Base-by-base conservation (phyloP, 2,329 filamentous ascomycete species). In the Fusarium xylarioides region DNA sequence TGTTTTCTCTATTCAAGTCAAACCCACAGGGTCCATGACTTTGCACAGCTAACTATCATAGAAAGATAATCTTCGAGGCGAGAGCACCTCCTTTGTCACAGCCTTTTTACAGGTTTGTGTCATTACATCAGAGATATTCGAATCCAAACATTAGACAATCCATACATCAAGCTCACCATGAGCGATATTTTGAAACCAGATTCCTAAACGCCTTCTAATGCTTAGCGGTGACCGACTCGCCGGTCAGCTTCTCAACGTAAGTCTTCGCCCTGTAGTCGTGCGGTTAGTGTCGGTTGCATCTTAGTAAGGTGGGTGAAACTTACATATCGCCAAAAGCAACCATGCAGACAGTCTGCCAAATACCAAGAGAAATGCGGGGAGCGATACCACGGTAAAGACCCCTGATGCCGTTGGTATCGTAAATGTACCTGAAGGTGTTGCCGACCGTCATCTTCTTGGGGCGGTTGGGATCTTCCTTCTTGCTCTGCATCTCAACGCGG, bases 321-420 rank as follows among this genome's bases (percentile, higher is more conserved):
- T 86, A 97, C 95, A 97, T 95, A 86, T 98, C 96, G 85, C 96
- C 96, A 84, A 98, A 89, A 80, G 95, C 96, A 85, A 99, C 96
- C 96, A 99, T 99, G 89, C 96, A 99, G 81, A 99, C 93, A 71
- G 96, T 99, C 89, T 99, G 96, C 96, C 96, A 99, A 86, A 99
- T 90, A 81, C 96, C 92, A 74, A 99, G 91, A 78, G 95, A 95
- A 82, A 99, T 95, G 83, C 96, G 92, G 79, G 96, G 96, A 77
- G 94, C 89, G 74, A 99, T 95, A 81, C 96, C 96, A 81, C 96
- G 94, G 89, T 99, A 99, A 75, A 99, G 88, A 80, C 96, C 96
- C 87, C 91, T 93, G 80, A 98, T 53, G 70, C 96, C 96, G 84
- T 97, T 98, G 81, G 89, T 90, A 76, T 88, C 81, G 86, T 98